These are phyloP conservation scores for Thelonectria blattea DNA, from an alignment of 2,329 filamentous ascomycete species.

Conservation along the genomic window DNA sequence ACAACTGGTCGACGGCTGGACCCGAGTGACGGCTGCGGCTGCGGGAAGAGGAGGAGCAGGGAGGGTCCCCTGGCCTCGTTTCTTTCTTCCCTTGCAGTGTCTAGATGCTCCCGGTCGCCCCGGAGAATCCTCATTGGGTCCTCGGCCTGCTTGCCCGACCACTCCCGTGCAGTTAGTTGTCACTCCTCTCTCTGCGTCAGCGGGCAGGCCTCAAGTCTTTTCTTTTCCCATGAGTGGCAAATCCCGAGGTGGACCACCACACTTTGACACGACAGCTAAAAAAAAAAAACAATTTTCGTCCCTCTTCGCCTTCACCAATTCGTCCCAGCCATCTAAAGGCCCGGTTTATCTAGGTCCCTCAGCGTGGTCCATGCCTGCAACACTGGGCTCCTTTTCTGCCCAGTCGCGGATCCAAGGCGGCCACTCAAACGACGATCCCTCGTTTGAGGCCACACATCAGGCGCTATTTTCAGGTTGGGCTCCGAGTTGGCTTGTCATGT, in stretches of 20 bases:
- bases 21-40: conserved; percentile 9
- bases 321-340: background rate
- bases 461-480: conserved; percentile 11
- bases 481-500: conserved; percentile 4
- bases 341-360: background rate
- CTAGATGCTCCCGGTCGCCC: conserved; percentile 1
- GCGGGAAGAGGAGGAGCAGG: background rate
- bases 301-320: background rate
- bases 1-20: background rate
- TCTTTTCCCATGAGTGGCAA: background rate
- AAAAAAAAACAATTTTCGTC: too few relatives aligned
- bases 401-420: conserved; percentile 19
- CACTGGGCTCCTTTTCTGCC: background rate
- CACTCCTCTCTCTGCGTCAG: background rate
- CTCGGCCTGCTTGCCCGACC: background rate
- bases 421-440: conserved; percentile 11
- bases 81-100: conserved; percentile 3
- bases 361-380: conserved; percentile 2
- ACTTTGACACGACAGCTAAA: background rate
- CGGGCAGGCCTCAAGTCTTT: background rate
- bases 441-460: conserved; percentile 15
- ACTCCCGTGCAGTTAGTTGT: background rate
- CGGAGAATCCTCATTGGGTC: background rate
- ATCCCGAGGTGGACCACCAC: background rate
- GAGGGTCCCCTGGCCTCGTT: background rate